These are phyloP conservation scores for Paecilomyces variotii DNA, from an alignment of 2,329 filamentous ascomycete genomes.

Conservation along the genomic window DNA sequence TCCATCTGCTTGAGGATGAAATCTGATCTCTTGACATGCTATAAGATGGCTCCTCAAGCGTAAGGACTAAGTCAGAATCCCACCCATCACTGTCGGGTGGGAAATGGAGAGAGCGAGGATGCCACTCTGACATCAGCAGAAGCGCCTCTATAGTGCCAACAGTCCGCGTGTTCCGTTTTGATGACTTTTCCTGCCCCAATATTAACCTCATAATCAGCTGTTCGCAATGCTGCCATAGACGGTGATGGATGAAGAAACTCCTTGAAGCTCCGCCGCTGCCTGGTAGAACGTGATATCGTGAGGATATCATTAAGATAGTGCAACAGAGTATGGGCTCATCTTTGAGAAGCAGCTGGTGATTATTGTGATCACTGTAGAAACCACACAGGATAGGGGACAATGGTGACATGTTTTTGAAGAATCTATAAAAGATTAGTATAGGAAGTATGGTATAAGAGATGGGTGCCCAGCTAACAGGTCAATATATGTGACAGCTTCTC, in stretches of 20 bases:
- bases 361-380: conserved; percentile 40
- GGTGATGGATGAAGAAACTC: conserved; percentile 43
- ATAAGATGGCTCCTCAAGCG: background rate
- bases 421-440: conserved; percentile 14
- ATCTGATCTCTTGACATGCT: conserved; percentile 24
- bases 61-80: conserved; percentile 43
- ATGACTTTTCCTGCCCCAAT: conserved; percentile 44
- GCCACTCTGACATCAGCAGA: conserved; percentile 47
- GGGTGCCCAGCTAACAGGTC: conserved; percentile 30
- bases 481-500: conserved; percentile 43
- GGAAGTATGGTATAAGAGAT: background rate
- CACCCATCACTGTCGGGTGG: conserved; percentile 46
- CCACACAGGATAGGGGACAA: conserved; percentile 42
- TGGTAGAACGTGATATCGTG: conserved; percentile 37
- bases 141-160: conserved; percentile 46
- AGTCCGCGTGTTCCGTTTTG: conserved; percentile 40
- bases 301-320: conserved; percentile 46
- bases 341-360: conserved; percentile 41
- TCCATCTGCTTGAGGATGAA: conserved; percentile 36
- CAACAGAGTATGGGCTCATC: conserved; percentile 45
- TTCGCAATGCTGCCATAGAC: conserved; percentile 46
- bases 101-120: conserved; percentile 45
- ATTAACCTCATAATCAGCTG: conserved; percentile 44
- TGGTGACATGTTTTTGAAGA: conserved; percentile 41
- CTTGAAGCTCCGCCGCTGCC: conserved; percentile 35